These are phyloP conservation scores for Fraxinus floribunda DNA, from an alignment of 305 asterid genomes.

Conservation along the genomic window DNA sequence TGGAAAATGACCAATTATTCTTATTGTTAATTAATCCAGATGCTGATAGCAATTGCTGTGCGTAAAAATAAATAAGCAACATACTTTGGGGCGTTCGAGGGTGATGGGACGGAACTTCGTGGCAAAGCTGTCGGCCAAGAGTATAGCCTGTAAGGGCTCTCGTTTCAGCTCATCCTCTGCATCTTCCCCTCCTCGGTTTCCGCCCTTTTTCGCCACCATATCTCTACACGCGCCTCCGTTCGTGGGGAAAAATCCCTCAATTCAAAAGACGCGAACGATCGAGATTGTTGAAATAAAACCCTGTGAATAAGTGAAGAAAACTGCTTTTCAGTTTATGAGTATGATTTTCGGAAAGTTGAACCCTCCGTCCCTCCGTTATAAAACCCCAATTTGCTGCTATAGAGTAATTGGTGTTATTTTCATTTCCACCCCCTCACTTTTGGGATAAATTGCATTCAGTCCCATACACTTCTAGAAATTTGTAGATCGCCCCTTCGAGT, in stretches of 20 bases:
- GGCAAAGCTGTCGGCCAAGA: constrained; percentile 91
- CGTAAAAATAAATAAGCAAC: neutral
- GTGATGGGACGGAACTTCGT: constrained; percentile 94
- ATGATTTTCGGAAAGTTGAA: neutral
- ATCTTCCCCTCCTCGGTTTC: constrained; percentile 57
- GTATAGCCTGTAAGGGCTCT: constrained; percentile 75
- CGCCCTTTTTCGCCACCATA: constrained; percentile 80
- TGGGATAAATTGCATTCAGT: neutral
- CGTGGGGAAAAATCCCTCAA: neutral
- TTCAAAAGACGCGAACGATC: neutral
- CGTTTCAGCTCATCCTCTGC: constrained; percentile 70
- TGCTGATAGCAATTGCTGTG: neutral
- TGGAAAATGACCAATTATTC: neutral
- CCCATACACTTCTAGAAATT: neutral
- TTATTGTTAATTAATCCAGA: neutral
- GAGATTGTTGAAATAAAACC: neutral
- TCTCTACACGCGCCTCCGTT: constrained; percentile 3
- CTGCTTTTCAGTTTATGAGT: neutral
- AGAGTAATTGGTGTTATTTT: neutral
- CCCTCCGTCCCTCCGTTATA: neutral
- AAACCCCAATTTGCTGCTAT: neutral
- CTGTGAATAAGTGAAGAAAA: neutral
- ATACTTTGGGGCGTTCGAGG: constrained; percentile 92
- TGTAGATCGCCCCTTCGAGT: neutral
- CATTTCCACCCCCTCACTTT: neutral